These are phyloP conservation scores for Neonectria punicea DNA, from an alignment of 2,329 filamentous ascomycete species.

Conservation along the genomic window DNA sequence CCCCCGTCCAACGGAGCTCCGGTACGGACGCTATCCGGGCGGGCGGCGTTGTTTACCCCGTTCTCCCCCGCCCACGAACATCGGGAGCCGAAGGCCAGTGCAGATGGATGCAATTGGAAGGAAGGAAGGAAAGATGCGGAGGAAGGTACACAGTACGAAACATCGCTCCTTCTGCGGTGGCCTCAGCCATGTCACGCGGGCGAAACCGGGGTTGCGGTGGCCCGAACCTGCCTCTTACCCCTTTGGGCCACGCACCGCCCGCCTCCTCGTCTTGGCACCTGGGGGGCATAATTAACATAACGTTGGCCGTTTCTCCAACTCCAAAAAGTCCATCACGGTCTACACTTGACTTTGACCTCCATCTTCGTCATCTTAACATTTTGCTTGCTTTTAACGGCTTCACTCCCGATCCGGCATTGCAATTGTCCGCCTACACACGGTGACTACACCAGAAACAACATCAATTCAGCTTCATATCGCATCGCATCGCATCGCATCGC, in stretches of 20 bases:
- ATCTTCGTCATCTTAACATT: neutral
- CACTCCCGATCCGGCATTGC: no score
- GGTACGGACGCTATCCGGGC: conserved; percentile 3
- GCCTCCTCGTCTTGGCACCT: conserved; percentile 25
- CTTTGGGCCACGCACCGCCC: conserved; percentile 27
- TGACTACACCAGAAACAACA: neutral
- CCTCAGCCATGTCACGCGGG: conserved; percentile 32
- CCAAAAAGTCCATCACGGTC: neutral
- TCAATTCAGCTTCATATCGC: neutral
- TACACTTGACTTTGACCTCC: neutral
- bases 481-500: neutral
- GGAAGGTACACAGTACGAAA: neutral
- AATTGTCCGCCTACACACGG: neutral
- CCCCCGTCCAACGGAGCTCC: neutral
- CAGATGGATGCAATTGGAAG: no score
- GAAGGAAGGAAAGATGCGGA: neutral
- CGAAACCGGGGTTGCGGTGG: conserved; percentile 39
- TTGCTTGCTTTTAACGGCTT: neutral
- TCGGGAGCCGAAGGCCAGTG: conserved; percentile 4
- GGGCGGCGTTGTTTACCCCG: no score
- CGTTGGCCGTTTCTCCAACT: neutral
- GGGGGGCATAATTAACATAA: neutral
- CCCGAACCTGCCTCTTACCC: conserved; percentile 29
- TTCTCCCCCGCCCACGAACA: neutral
- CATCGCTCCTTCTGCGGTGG: no score